Percentiles rank a stretch among this genome's conserved stretches.
Evolutionary conservation across 176 grass and related monocot genomes (phyloP).

Genomic region (Cenchrus americanus): DNA sequence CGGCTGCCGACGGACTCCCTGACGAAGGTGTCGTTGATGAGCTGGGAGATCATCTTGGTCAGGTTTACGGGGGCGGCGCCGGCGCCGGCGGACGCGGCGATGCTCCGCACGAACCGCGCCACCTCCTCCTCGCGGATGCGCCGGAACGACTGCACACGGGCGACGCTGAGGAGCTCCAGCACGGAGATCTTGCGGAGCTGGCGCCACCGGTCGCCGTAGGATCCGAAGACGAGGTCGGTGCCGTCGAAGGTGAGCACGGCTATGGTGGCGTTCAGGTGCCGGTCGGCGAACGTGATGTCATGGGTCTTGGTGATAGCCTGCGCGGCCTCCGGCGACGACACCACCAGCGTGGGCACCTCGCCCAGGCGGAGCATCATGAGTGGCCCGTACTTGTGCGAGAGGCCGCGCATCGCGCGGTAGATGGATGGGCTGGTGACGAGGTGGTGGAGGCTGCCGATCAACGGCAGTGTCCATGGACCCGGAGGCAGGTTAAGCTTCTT

Average conservation of each 20-base stretch:
- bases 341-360: slow-evolving; percentile 36
- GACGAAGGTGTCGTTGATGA: slow-evolving; percentile 20
- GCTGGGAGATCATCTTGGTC: not conserved
- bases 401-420: not conserved
- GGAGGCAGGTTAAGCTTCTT: slow-evolving; percentile 10
- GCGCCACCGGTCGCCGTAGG: slow-evolving; percentile 39
- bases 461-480: slow-evolving; percentile 25
- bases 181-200: slow-evolving; percentile 37
- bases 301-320: not conserved
- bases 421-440: not conserved
- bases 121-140: slow-evolving; percentile 38
- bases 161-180: slow-evolving; percentile 27
- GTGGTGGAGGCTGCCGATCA: slow-evolving; percentile 39
- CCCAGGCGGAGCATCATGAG: slow-evolving; percentile 29
- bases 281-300: slow-evolving; percentile 21
- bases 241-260: not conserved
- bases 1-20: slow-evolving; percentile 16
- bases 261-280: not conserved
- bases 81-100: not conserved
- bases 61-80: not conserved
- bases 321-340: slow-evolving; percentile 26
- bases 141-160: slow-evolving; percentile 26
- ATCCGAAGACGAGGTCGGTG: slow-evolving; percentile 11
- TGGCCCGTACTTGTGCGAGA: slow-evolving; percentile 3
- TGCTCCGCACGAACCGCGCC: not conserved